Evolutionary conservation across 495 filamentous ascomycete genomes (phyloP).

Genomic region (Aspergillus steynii): DNA sequence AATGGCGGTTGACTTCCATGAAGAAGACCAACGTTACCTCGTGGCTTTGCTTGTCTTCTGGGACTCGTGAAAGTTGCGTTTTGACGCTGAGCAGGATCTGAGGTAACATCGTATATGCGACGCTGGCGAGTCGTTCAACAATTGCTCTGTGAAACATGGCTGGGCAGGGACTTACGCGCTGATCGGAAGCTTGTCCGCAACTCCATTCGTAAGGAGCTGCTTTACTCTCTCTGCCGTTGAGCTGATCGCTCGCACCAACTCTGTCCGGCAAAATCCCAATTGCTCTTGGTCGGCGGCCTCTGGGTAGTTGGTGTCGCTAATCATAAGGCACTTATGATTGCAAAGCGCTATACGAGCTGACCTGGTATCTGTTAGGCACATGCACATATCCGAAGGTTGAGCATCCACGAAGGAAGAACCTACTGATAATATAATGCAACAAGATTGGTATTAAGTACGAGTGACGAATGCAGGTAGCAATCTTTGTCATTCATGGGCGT

Average conservation of each 20-base stretch:
- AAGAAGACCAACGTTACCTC: constrained; percentile 21
- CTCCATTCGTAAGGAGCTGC: constrained; percentile 15
- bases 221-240: constrained; percentile 19
- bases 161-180: constrained; percentile 14
- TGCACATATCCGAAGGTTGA: not conserved
- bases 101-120: constrained; percentile 18
- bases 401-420: not conserved
- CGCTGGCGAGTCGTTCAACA: not conserved
- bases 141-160: not conserved
- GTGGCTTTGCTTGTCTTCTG: constrained; percentile 19
- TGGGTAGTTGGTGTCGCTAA: constrained; percentile 7
- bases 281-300: constrained; percentile 11
- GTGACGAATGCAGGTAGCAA: constrained; percentile 18
- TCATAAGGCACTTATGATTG: constrained; percentile 17
- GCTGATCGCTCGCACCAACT: constrained; percentile 10
- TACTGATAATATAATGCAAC: constrained; percentile 20
- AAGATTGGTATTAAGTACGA: constrained; percentile 17
- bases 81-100: constrained; percentile 21
- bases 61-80: constrained; percentile 13
- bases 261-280: constrained; percentile 15
- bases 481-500: constrained; percentile 15
- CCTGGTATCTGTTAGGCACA: not conserved
- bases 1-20: constrained; percentile 17
- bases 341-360: constrained; percentile 19
- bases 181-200: constrained; percentile 19